phyloP scores from a whole-genome alignment of 305 asterid species.

The Euphrasia arctica region DNA sequence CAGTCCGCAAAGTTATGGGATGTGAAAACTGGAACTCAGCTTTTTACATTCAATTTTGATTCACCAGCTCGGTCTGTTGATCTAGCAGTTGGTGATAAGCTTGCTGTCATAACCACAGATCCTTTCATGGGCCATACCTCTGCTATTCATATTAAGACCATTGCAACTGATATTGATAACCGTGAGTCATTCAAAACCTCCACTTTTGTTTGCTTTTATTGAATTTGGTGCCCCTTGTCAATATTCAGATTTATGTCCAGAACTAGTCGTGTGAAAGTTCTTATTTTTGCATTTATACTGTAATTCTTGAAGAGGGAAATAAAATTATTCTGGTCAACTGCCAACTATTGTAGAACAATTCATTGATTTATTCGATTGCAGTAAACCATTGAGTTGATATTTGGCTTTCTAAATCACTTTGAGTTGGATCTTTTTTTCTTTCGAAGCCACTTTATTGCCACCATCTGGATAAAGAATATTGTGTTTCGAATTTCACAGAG shows the following conservation, averaged over 20 bases:
- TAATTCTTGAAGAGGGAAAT: background rate
- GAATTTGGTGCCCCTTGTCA: background rate
- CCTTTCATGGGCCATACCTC: slow-evolving; percentile 82
- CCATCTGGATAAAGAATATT: slow-evolving; percentile 13
- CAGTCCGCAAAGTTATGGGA: slow-evolving; percentile 88
- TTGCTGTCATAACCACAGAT: slow-evolving; percentile 81
- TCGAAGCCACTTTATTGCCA: background rate
- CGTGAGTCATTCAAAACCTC: slow-evolving; percentile 47
- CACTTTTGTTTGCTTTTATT: background rate
- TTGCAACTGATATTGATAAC: slow-evolving; percentile 54
- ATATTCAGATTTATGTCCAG: background rate
- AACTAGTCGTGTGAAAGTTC: background rate
- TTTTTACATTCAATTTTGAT: slow-evolving; percentile 67
- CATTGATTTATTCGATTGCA: too few species aligned
- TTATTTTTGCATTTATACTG: background rate
- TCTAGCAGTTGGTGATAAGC: slow-evolving; percentile 70
- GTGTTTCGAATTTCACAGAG: slow-evolving; percentile 42
- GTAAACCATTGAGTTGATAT: slow-evolving; percentile 1
- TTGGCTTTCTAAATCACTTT: slow-evolving; percentile 7
- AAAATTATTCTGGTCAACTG: background rate
- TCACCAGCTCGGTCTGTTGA: slow-evolving; percentile 89
- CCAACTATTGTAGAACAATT: too few species aligned
- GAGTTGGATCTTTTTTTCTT: slow-evolving; percentile 3
- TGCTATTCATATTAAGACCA: slow-evolving; percentile 76
- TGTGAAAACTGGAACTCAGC: slow-evolving; percentile 60